Percentiles rank a stretch among this genome's conserved stretches.
These are phyloP conservation scores for peach (Prunus persica) DNA, from an alignment of 306 rosid species.

Conservation along the genomic window Prunus_persica_NCBIv2 NC_034014.1:17201501-17202000, in stretches of 20 bases:
- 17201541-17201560: too few species aligned
- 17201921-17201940: rapidly evolving
- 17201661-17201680: background rate
- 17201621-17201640: background rate
- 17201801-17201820: too few species aligned
- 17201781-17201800: too few species aligned
- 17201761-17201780: background rate
- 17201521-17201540: too few species aligned
- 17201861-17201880: too few species aligned
- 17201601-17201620: background rate
- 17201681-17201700: constrained; percentile 17
- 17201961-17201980: constrained; percentile 8
- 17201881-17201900: rapidly evolving
- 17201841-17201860: too few species aligned
- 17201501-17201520: too few species aligned
- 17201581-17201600: too few species aligned
- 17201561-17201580: too few species aligned
- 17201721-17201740: constrained; percentile 12
- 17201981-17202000: constrained; percentile 37
- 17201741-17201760: background rate
- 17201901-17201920: too few species aligned
- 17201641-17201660: constrained; percentile 13
- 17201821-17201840: too few species aligned
- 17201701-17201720: constrained; percentile 12
- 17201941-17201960: too few species aligned